Evolutionary conservation across 495 filamentous ascomycete genomes (phyloP).

Genomic region (Hapsidospora chrysogenum): DNA sequence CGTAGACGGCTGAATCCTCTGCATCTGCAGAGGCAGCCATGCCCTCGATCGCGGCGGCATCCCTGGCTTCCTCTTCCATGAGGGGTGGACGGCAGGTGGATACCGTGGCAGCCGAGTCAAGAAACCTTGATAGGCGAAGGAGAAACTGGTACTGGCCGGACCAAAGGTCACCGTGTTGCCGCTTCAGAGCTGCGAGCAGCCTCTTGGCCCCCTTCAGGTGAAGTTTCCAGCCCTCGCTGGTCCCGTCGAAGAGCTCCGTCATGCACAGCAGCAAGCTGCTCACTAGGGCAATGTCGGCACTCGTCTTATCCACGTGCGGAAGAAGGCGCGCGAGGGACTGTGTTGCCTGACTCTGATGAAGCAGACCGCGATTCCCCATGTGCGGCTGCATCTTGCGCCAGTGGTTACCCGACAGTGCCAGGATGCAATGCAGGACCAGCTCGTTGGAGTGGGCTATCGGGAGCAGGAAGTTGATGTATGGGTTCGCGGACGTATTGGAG

Average conservation of each 20-base stretch:
- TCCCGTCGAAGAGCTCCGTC: conserved; percentile 3
- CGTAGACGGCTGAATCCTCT: conserved; percentile 3
- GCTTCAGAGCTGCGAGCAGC: background rate
- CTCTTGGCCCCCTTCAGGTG: conserved; percentile 2
- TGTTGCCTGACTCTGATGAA: conserved; percentile 2
- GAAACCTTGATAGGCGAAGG: conserved; percentile 1
- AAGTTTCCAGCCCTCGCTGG: conserved; percentile 1
- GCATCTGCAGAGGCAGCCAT: background rate
- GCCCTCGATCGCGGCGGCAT: conserved; percentile 1
- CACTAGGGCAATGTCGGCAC: conserved; percentile 3
- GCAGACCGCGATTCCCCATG: background rate
- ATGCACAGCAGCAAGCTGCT: conserved; percentile 3
- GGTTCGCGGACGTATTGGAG: background rate
- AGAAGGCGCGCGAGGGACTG: conserved; percentile 2
- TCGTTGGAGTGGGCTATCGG: conserved; percentile 1
- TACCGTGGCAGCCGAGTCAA: conserved; percentile 1
- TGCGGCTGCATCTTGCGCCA: conserved; percentile 4
- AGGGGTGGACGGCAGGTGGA: conserved; percentile 1
- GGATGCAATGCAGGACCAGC: conserved; percentile 2
- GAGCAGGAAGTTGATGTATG: conserved; percentile 1
- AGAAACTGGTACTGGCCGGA: conserved; percentile 2
- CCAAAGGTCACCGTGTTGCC: conserved; percentile 1
- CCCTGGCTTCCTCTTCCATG: conserved; percentile 1
- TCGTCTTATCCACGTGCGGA: conserved; percentile 1
- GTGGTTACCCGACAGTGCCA: conserved; percentile 2